These are phyloP conservation scores for Trichomonascaceae sp. DNA, from an alignment of 1,139 yeast genomes.

Conservation along the genomic window DNA sequence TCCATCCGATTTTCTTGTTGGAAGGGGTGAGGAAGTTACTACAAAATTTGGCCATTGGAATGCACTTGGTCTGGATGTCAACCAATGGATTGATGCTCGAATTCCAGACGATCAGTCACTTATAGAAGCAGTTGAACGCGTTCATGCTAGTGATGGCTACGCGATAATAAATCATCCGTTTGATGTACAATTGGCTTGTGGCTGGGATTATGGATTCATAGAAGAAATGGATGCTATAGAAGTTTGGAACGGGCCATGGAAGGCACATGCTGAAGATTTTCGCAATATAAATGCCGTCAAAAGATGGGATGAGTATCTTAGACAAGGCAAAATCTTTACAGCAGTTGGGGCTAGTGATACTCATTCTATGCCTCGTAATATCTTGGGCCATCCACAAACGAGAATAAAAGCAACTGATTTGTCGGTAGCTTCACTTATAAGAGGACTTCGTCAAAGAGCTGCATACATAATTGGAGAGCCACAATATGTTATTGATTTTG, in stretches of 20 bases:
- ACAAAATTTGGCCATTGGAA: conserved; percentile 17
- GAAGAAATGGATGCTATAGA: conserved; percentile 15
- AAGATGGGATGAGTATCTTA: conserved; percentile 13
- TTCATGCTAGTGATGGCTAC: conserved; percentile 13
- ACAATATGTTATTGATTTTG: conserved; percentile 7
- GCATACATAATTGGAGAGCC: conserved; percentile 11
- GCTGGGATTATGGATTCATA: conserved; percentile 12
- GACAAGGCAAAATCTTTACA: conserved; percentile 10
- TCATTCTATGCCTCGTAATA: conserved; percentile 11
- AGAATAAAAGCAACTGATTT: conserved; percentile 14
- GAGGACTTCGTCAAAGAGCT: conserved; percentile 9
- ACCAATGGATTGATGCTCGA: conserved; percentile 15
- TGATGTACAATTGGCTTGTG: conserved; percentile 12
- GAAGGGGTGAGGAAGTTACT: conserved; percentile 17
- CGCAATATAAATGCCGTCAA: conserved; percentile 13
- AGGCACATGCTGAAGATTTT: conserved; percentile 10
- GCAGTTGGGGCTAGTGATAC: conserved; percentile 17
- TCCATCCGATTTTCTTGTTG: conserved; percentile 12
- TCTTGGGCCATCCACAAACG: conserved; percentile 14
- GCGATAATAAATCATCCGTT: conserved; percentile 16
- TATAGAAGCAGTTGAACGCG: conserved; percentile 7
- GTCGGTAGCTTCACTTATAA: conserved; percentile 10
- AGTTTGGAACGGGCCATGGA: conserved; percentile 19
- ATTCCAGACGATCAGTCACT: conserved; percentile 8
- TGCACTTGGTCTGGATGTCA: conserved; percentile 13